Base-by-base conservation (phyloP, 179 eudicot genomes). In the Silene vulgaris region DNA sequence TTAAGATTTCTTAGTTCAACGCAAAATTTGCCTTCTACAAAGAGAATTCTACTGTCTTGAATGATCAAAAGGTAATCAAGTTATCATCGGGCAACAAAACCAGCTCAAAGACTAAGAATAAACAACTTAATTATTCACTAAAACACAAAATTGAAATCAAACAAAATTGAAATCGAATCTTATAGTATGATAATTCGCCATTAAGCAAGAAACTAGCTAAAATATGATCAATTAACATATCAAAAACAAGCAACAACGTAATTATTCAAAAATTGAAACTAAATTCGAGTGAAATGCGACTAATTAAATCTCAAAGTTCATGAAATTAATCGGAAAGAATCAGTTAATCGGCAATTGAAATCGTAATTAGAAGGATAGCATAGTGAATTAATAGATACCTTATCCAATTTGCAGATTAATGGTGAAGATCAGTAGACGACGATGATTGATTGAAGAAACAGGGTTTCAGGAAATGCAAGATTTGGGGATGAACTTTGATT, bases 381-480 rank as follows among this genome's bases (percentile, higher is more conserved):
- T 69, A 16, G 20, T 40, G 72, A 19, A 69, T 40, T 40, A 40
- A 43, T 23, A 40, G 48, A 43, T 69, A 69, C 72, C 72, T 19
- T 69, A 17, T 37, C 2, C 16, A 20, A 40, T 20, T 43, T 37
- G 14, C 16, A 45, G 72, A 69, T 69, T 14, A 19, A 17, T 37
- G 72, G 1, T 9, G 69, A 65, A 65, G 32, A 69, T 19, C 3
- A 45, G 14, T 45, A 45, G 37, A 65, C 19, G 28, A 30, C 2
- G 28, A 69, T 17, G 45, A 19, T 56, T 32, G 73, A 69, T 12
- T 69, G 73, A 45, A 69, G 28, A 69, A 20, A 12, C 50, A 69
- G 54, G 59, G 73, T 21, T 45, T 69, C n/a, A 16, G 8, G 52
- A 20, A 69, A 1, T 1, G 57, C 2, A 8, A 12, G 3, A 19